Percentiles rank a stretch among this genome's conserved stretches.
These are phyloP conservation scores for Boechera divaricarpa DNA, from an alignment of 345 rosid genomes.

Conservation along the genomic window DNA sequence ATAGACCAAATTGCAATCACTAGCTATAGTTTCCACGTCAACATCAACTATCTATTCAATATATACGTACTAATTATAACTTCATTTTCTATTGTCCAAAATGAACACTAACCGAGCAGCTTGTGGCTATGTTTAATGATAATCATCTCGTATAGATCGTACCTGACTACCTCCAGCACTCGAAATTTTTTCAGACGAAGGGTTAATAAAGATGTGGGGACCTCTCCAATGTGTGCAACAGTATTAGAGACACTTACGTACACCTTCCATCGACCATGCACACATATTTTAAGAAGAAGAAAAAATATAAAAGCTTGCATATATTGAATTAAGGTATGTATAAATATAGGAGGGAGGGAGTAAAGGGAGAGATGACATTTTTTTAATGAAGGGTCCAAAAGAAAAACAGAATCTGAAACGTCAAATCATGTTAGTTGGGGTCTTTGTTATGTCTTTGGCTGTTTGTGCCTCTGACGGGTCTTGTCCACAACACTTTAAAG, in stretches of 20 bases:
- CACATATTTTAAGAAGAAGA: not conserved
- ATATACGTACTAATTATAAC: slow-evolving; percentile 3
- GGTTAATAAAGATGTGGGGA: slow-evolving; percentile 31
- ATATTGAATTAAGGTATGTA: slow-evolving; percentile 14
- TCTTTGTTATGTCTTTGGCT: slow-evolving; percentile 59
- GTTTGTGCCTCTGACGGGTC: slow-evolving; percentile 51
- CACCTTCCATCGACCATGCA: slow-evolving; percentile 46
- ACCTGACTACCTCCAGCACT: not conserved
- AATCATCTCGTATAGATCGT: not conserved
- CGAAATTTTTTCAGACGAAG: slow-evolving; percentile 3
- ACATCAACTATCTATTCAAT: slow-evolving; percentile 29
- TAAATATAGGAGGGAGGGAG: not conserved
- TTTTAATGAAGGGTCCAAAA: slow-evolving; percentile 40
- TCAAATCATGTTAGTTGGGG: slow-evolving; percentile 85
- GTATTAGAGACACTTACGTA: slow-evolving; percentile 44
- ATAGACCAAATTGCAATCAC: slow-evolving; percentile 36
- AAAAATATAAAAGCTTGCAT: not conserved
- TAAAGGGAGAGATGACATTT: not conserved
- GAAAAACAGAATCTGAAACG: slow-evolving; percentile 87
- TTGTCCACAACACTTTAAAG: slow-evolving; percentile 47
- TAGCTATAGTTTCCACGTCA: slow-evolving; percentile 32
- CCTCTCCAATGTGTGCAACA: slow-evolving; percentile 24
- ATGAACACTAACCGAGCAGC: slow-evolving; percentile 13
- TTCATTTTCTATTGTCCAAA: slow-evolving; percentile 3
- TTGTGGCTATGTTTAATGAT: slow-evolving; percentile 31